Percentiles rank a stretch among this genome's conserved stretches.
These are phyloP conservation scores for Scheffersomyces ergatensis DNA, from an alignment of 805 yeast species.

Conservation along the genomic window DNA sequence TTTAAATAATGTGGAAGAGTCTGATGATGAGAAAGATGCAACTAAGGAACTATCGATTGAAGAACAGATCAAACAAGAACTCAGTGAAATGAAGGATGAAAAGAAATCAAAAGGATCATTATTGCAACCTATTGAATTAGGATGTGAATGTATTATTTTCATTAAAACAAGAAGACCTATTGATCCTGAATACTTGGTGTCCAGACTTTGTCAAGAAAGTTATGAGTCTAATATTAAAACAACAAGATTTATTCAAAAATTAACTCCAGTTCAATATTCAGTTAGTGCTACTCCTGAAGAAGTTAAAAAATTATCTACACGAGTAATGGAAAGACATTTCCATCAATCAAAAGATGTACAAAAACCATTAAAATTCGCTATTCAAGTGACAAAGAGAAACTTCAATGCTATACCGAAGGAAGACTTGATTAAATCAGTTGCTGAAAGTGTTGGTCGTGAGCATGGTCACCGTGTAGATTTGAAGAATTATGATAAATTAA, in stretches of 20 bases:
- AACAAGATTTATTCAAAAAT: conserved; percentile 72
- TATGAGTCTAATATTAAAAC: conserved; percentile 49
- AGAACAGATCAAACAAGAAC: conserved; percentile 69
- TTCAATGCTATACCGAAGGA: conserved; percentile 70
- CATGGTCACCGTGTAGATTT: conserved; percentile 78
- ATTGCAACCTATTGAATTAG: conserved; percentile 59
- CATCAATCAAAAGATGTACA: conserved; percentile 41
- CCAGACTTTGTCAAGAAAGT: conserved; percentile 60
- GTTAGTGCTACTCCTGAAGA: conserved; percentile 72
- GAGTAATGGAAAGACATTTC: conserved; percentile 67
- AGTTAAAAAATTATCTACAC: conserved; percentile 54
- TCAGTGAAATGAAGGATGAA: conserved; percentile 55
- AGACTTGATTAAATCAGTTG: conserved; percentile 71
- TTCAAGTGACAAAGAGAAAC: conserved; percentile 75
- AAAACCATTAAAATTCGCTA: conserved; percentile 61
- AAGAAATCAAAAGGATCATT: conserved; percentile 43
- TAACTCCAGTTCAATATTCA: conserved; percentile 77
- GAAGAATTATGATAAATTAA: conserved; percentile 71
- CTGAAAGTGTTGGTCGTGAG: conserved; percentile 66
- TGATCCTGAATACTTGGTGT: conserved; percentile 71
- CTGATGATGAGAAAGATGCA: conserved; percentile 20
- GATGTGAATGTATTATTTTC: conserved; percentile 82
- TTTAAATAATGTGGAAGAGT: conserved; percentile 18
- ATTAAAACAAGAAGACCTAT: conserved; percentile 78
- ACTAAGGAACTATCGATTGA: conserved; percentile 56